Percentiles rank a stretch among this genome's conserved stretches.
Conservation (phyloP, 2,329 filamentous ascomycete genomes). For the Trichoderma breve region DNA sequence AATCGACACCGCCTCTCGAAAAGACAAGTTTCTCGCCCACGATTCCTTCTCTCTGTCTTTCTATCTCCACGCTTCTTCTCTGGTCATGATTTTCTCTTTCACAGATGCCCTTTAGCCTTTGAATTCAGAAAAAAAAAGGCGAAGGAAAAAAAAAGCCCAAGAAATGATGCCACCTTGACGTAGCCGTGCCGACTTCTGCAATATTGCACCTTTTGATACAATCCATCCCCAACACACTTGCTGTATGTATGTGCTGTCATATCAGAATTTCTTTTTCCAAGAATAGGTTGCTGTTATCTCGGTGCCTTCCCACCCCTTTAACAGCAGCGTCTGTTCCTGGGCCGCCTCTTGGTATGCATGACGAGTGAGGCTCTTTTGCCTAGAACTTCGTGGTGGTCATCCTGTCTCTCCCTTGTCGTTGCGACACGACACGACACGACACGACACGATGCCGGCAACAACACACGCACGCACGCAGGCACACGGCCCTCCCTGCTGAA, state of each 20-base stretch:
- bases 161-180: conserved; percentile 19
- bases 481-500: neutral
- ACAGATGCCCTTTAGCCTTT: neutral
- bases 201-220: neutral
- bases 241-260: conserved; percentile 14
- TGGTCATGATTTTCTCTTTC: neutral
- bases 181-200: neutral
- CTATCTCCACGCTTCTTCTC: neutral
- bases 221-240: conserved; percentile 5
- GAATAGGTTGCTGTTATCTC: conserved; percentile 1
- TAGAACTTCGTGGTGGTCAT: neutral
- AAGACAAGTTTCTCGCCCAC: neutral
- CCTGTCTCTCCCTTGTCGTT: neutral
- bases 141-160: neutral
- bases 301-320: neutral
- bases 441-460: neutral
- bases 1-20: conserved; percentile 16
- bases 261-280: neutral
- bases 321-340: neutral
- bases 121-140: neutral
- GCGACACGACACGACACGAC: neutral
- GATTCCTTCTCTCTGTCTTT: neutral
- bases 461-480: neutral
- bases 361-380: conserved; percentile 1
- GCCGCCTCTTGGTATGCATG: neutral